phyloP scores from a whole-genome alignment of 306 rosid genomes.

The Hippophae gyantsensis region DNA sequence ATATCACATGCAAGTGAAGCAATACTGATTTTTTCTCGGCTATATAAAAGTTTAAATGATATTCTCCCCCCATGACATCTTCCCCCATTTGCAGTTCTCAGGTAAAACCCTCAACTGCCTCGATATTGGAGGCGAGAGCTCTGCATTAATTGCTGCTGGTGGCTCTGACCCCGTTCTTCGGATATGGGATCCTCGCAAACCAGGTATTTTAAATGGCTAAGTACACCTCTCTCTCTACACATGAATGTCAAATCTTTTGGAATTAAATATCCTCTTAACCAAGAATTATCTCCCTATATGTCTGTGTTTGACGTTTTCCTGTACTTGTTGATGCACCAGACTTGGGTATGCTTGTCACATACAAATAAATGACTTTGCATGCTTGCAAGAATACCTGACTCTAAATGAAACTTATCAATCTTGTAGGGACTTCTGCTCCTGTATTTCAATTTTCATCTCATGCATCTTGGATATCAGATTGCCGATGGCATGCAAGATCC shows the following conservation, averaged over 20 bases:
- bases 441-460: slow-evolving; percentile 70
- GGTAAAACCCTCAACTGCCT: slow-evolving; percentile 80
- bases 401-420: background rate
- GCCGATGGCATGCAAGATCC: slow-evolving; percentile 78
- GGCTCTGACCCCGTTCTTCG: slow-evolving; percentile 79
- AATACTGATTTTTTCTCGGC: background rate
- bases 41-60: slow-evolving; percentile 8
- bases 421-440: slow-evolving; percentile 81
- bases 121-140: slow-evolving; percentile 87
- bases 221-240: slow-evolving; percentile 2
- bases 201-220: slow-evolving; percentile 36
- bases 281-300: no score
- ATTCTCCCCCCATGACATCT: slow-evolving; percentile 2
- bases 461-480: slow-evolving; percentile 66
- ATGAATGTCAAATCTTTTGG: no score
- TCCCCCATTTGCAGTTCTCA: slow-evolving; percentile 38
- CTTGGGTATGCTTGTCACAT: background rate
- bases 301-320: no score
- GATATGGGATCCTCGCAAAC: slow-evolving; percentile 98
- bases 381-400: background rate
- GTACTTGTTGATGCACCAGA: no score
- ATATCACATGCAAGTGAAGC: background rate
- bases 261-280: no score
- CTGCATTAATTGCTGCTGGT: slow-evolving; percentile 67
- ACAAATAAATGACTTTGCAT: background rate